These are phyloP conservation scores for Colletotrichum nymphaeae DNA, from an alignment of 2,329 filamentous ascomycete genomes.

Conservation along the genomic window DNA sequence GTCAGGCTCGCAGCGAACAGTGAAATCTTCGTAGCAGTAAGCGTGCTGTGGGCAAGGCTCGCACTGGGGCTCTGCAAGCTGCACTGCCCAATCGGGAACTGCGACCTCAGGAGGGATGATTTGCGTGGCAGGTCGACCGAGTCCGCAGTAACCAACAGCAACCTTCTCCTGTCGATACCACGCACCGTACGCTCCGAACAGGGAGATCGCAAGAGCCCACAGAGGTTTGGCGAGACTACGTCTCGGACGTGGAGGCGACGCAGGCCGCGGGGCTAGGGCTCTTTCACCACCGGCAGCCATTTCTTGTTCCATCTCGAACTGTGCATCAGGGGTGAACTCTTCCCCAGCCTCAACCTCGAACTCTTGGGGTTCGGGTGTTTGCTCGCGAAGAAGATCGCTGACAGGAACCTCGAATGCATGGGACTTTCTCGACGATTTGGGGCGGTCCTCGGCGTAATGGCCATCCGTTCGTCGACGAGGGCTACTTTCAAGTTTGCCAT, in stretches of 20 bases:
- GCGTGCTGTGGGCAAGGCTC: slow-evolving; percentile 93
- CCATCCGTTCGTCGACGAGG: slow-evolving; percentile 57
- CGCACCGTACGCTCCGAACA: slow-evolving; percentile 78
- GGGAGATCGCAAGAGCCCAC: slow-evolving; percentile 75
- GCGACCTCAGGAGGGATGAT: slow-evolving; percentile 61
- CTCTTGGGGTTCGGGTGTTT: slow-evolving; percentile 44
- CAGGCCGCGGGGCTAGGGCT: slow-evolving; percentile 55
- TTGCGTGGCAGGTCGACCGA: slow-evolving; percentile 72
- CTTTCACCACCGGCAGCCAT: slow-evolving; percentile 66
- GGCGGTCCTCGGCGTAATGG: slow-evolving; percentile 16
- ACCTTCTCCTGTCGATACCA: slow-evolving; percentile 97
- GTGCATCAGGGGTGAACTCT: slow-evolving; percentile 94
- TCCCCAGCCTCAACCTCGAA: slow-evolving; percentile 76
- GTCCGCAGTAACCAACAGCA: slow-evolving; percentile 93
- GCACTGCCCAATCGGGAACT: slow-evolving; percentile 78
- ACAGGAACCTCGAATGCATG: slow-evolving; percentile 70
- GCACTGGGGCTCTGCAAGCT: slow-evolving; percentile 81
- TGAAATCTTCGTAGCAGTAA: slow-evolving; percentile 83
- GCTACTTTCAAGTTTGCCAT: slow-evolving; percentile 45
- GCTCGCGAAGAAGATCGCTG: slow-evolving; percentile 48
- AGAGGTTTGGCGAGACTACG: slow-evolving; percentile 72
- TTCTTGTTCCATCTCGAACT: slow-evolving; percentile 81
- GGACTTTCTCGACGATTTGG: slow-evolving; percentile 48
- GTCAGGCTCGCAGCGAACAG: slow-evolving; percentile 84
- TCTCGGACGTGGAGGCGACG: slow-evolving; percentile 51